Percentiles rank a stretch among this genome's conserved stretches.
Evolutionary conservation across 768 basidiomycete genomes (phyloP).

Genomic region (Mycena vitilis): DNA sequence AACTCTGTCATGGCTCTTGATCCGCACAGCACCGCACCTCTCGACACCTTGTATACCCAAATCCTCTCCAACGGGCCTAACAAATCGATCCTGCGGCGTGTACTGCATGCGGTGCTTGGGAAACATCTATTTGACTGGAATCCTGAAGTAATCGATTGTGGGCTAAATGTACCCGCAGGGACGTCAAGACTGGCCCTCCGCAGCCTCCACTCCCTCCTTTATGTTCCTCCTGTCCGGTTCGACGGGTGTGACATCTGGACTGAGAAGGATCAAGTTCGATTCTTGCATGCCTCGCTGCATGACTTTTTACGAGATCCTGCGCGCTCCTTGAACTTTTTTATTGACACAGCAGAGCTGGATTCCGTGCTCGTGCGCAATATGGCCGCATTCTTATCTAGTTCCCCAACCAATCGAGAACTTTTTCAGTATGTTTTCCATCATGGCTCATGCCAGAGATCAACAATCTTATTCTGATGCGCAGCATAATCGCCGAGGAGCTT

Average conservation of each 20-base stretch:
- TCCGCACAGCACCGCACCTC: conserved; percentile 15
- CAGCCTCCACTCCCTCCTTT: conserved; percentile 13
- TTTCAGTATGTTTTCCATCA: too few relatives aligned
- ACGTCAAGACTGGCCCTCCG: conserved; percentile 14
- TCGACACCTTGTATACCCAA: conserved; percentile 18
- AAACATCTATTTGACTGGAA: background rate
- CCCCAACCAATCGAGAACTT: too few relatives aligned
- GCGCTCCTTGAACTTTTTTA: conserved; percentile 2
- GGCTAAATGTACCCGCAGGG: conserved; percentile 1
- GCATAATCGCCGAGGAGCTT: too few relatives aligned
- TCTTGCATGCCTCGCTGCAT: conserved; percentile 5
- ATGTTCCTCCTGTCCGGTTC: too few relatives aligned
- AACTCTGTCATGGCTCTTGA: conserved; percentile 6
- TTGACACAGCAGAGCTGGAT: background rate
- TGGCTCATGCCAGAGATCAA: too few relatives aligned
- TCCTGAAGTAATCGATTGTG: conserved; percentile 21
- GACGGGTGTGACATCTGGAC: too few relatives aligned
- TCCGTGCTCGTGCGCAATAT: background rate
- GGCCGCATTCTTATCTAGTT: background rate
- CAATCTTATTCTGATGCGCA: too few relatives aligned
- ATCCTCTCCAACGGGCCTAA: conserved; percentile 1
- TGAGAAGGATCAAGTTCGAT: too few relatives aligned
- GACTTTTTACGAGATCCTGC: conserved; percentile 13
- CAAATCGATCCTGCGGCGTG: background rate
- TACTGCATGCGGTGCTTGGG: conserved; percentile 7